These are phyloP conservation scores for Fremontodendron californicum DNA, from an alignment of 345 rosid species.

Conservation along the genomic window DNA sequence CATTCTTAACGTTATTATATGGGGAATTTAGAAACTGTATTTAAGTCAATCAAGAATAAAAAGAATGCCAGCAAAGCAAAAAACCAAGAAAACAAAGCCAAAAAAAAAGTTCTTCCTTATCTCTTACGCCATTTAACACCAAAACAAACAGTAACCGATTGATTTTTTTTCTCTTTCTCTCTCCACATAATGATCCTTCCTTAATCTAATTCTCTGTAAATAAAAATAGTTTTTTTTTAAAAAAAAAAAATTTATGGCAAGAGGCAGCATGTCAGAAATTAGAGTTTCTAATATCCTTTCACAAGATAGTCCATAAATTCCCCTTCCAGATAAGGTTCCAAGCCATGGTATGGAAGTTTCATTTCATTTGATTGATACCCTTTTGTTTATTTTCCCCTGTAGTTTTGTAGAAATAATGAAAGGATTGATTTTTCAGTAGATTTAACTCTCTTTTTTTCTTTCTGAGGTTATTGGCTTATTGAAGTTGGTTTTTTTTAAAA, in stretches of 20 bases:
- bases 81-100: background rate
- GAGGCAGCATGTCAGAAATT: background rate
- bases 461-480: background rate
- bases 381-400: background rate
- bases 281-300: constrained; percentile 1
- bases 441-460: background rate
- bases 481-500: background rate
- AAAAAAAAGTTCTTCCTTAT: background rate
- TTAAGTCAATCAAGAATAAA: constrained; percentile 1
- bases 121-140: constrained; percentile 10
- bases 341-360: no score
- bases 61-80: constrained; percentile 27
- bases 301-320: background rate
- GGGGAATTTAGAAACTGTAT: background rate
- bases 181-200: constrained; percentile 7
- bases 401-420: constrained; percentile 1
- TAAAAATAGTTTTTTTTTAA: background rate
- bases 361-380: background rate
- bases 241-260: background rate
- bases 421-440: background rate
- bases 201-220: constrained; percentile 6
- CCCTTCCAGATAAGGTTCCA: constrained; percentile 12
- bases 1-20: background rate
- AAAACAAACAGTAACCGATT: background rate
- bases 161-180: background rate